Evolutionary conservation across 1,284 basidiomycete species (phyloP), one percentile per base, ranked within the genome.

Genomic region (Moniliophthora roreri): DNA sequence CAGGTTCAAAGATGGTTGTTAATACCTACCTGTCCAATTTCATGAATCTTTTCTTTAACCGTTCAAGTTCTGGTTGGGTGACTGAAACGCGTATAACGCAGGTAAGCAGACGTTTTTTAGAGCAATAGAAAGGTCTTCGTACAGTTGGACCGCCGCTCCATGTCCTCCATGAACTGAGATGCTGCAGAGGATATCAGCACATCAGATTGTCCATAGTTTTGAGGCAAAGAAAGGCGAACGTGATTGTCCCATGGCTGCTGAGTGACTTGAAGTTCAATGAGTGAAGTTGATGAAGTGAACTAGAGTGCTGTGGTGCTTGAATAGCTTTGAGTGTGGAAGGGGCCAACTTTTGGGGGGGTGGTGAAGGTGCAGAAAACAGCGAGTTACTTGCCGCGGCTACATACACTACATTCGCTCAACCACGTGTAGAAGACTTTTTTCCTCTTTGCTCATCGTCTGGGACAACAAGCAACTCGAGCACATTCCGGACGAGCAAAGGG

Each of bases 21-120:
- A 26, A 28, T 20, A 61, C 71, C 55, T 59, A 85, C 82, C 91
- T 91, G 71, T 99, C 97, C 62, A 99, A 87, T 76, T 99, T 99
- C 93, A 99, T 97, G 72, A 99, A 99, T 46, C 96, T 86, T 72
- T 98, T 98, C 82, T 98, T 98, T 61, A 99, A 80, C 42, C 96
- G 84, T 65, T 98, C 91, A 60, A 98, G 77, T 74, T 98, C 95
- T 54, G 85, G 82, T 40, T 87, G 90, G 36, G 92, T 96, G 83
- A 98, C 94, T 97, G 69, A 44, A 42, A 24, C 42, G 42, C 42
- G 42, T 45, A 45, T 4, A 41, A 41, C 41, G 11, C 28, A 32
- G 28, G 11, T 32, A 23, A 45, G 23, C 18, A 10, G 9, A 24
- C 9, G 15, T 26, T 26, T 5, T 23, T 32, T 16, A 2, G 23